Evolutionary conservation across 495 filamentous ascomycete genomes (phyloP), one percentile per base, ranked within the genome.

Genomic region (Penicillium psychrofluorescens): DNA sequence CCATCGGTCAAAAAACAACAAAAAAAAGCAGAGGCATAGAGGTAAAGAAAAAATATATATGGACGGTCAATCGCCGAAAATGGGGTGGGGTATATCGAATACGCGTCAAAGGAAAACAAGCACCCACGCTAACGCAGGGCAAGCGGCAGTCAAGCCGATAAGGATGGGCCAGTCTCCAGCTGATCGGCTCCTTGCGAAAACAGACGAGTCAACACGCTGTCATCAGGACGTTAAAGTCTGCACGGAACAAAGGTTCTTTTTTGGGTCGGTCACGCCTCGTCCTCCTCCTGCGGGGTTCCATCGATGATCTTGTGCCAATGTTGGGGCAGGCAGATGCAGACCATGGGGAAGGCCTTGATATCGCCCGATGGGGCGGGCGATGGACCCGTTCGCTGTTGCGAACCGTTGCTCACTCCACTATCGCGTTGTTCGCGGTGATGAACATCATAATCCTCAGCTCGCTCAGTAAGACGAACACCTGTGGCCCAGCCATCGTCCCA

Each of bases 401-500:
- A 90, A 33, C 85, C 83, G 69, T 86, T 85, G 6, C 90, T 95
- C 41, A 97, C 84, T 35, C 94, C 94, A 58, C 90, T 95, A 63
- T 97, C 94, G 29, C 94, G 80, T 54, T 95, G 87, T 11, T 78
- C 70, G 39, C 85, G 81, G 54, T 81, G 79, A 40, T 81, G 79
- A 15, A 77, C 76, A 50, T 92, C 86, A 75, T 85, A 94, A 43
- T 96, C 87, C 43, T 99, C 94, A 1, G 88, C 90, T 43, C 81
- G 76, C 50, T 95, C 87, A 38, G 83, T 70, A 28, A 95, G 61
- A 54, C 90, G 71, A 40, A 95, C 77, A 51, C 94, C 94, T 8
- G 94, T 99, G 29, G 94, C 94, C 94, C 94, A 99, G 34, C 94
- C 94, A 68, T 99, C 94, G 61, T 99, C 94, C 94, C 94, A 99